These are phyloP conservation scores for Leccinum ochraceum DNA, from an alignment of 768 basidiomycete genomes.

Conservation along the genomic window DNA sequence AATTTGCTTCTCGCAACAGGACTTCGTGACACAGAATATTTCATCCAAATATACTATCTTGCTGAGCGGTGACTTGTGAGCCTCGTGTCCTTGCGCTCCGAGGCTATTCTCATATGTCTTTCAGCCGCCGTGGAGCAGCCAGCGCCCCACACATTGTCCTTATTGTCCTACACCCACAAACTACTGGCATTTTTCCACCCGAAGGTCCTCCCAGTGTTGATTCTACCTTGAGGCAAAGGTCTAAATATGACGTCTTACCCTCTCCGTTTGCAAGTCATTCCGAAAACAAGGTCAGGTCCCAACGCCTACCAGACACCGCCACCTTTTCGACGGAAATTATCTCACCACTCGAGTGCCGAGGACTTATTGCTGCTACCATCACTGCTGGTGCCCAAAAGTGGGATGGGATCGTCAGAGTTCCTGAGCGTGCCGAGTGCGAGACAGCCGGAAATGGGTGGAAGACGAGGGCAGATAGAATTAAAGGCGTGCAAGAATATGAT, in stretches of 20 bases:
- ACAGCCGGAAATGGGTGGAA: conserved; percentile 29
- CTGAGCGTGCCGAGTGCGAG: conserved; percentile 29
- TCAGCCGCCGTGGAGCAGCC: conserved; percentile 46
- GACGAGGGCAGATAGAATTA: conserved; percentile 24
- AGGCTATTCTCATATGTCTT: not conserved
- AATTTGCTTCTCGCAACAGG: conserved; percentile 33
- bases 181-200: conserved; percentile 15
- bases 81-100: conserved; percentile 1
- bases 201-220: conserved; percentile 17
- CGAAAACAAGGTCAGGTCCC: conserved; percentile 11
- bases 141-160: conserved; percentile 18
- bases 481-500: conserved; percentile 23
- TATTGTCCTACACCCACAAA: conserved; percentile 20
- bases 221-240: conserved; percentile 12
- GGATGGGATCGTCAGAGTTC: conserved; percentile 55
- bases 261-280: conserved; percentile 17
- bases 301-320: conserved; percentile 12
- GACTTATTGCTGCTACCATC: conserved; percentile 44
- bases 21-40: conserved; percentile 49
- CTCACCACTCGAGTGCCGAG: conserved; percentile 43
- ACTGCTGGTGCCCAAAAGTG: conserved; percentile 39
- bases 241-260: conserved; percentile 16
- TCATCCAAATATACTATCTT: conserved; percentile 49
- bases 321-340: conserved; percentile 41
- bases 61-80: conserved; percentile 62